These are phyloP conservation scores for Colletotrichum salicis DNA, from an alignment of 2,329 filamentous ascomycete genomes.

Conservation along the genomic window DNA sequence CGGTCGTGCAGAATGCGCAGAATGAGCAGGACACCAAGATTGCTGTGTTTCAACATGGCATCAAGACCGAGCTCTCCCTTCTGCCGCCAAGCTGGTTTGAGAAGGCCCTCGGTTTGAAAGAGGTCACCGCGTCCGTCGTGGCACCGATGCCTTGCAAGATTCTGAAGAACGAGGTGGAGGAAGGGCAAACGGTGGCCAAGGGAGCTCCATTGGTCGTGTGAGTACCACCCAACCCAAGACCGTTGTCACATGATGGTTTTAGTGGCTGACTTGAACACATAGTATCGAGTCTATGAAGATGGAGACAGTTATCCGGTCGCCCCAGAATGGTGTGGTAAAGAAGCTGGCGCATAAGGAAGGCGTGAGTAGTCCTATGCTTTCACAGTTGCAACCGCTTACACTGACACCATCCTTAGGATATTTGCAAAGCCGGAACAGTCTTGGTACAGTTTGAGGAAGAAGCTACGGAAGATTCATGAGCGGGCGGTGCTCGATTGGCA, in stretches of 20 bases:
- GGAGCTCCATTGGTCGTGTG: constrained; percentile 87
- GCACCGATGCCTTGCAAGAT: constrained; percentile 99
- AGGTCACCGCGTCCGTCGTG: constrained; percentile 82
- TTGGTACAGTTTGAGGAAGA: constrained; percentile 77
- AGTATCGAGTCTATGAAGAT: constrained; percentile 91
- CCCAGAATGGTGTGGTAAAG: constrained; percentile 77
- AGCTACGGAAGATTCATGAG: constrained; percentile 34
- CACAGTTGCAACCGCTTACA: constrained; percentile 7
- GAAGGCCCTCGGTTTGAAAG: constrained; percentile 86
- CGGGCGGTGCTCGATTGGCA: background rate
- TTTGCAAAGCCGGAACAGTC: constrained; percentile 81
- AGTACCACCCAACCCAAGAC: constrained; percentile 46
- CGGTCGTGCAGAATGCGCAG: constrained; percentile 70
- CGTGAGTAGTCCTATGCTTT: constrained; percentile 58
- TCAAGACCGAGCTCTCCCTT: constrained; percentile 68
- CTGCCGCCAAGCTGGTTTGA: constrained; percentile 81
- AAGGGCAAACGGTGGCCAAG: constrained; percentile 85
- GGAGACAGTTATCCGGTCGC: constrained; percentile 85
- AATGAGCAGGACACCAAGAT: constrained; percentile 68
- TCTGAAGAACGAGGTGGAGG: constrained; percentile 85
- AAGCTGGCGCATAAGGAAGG: constrained; percentile 80
- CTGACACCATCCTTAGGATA: constrained; percentile 63
- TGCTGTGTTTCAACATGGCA: constrained; percentile 79
- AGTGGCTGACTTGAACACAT: constrained; percentile 39
- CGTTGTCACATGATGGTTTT: background rate